Evolutionary conservation across 768 basidiomycete species (phyloP).

Genomic region (Asterophora lycoperdoides): DNA sequence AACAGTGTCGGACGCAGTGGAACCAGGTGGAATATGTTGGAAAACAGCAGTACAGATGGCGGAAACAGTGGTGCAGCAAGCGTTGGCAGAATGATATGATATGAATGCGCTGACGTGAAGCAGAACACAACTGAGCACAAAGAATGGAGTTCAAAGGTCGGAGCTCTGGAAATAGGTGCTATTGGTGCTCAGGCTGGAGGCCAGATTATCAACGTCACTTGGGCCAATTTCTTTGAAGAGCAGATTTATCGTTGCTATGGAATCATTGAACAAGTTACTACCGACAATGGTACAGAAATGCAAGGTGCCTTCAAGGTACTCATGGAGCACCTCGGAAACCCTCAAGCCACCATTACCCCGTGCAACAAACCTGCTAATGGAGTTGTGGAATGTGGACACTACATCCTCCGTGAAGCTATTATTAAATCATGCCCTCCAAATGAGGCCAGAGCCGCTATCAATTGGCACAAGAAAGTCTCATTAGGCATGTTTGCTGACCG

Average conservation of each 20-base stretch:
- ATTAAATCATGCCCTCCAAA: not conserved
- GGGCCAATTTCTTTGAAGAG: slow-evolving; percentile 31
- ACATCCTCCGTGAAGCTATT: not conserved
- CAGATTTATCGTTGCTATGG: slow-evolving; percentile 29
- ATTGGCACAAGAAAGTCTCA: slow-evolving; percentile 8
- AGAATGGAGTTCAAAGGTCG: too few species aligned
- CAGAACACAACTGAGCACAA: too few species aligned
- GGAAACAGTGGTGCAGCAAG: too few species aligned
- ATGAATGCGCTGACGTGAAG: too few species aligned
- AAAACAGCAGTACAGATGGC: too few species aligned
- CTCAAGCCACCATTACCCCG: slow-evolving; percentile 31
- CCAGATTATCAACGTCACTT: too few species aligned
- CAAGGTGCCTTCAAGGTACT: slow-evolving; percentile 20
- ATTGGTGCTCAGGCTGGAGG: too few species aligned
- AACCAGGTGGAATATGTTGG: too few species aligned
- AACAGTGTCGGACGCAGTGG: too few species aligned
- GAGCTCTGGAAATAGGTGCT: too few species aligned
- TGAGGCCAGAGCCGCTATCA: not conserved
- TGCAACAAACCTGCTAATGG: slow-evolving; percentile 34
- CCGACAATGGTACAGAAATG: slow-evolving; percentile 34
- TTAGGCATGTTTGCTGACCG: slow-evolving; percentile 12
- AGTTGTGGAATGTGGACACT: too few species aligned
- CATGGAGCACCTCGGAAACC: slow-evolving; percentile 19
- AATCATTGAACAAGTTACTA: slow-evolving; percentile 31
- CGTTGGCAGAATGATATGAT: too few species aligned